Evolutionary conservation across 176 grass and related monocot genomes (phyloP), one percentile per base, ranked within the genome.

Genomic region (Hordeum marinum): DNA sequence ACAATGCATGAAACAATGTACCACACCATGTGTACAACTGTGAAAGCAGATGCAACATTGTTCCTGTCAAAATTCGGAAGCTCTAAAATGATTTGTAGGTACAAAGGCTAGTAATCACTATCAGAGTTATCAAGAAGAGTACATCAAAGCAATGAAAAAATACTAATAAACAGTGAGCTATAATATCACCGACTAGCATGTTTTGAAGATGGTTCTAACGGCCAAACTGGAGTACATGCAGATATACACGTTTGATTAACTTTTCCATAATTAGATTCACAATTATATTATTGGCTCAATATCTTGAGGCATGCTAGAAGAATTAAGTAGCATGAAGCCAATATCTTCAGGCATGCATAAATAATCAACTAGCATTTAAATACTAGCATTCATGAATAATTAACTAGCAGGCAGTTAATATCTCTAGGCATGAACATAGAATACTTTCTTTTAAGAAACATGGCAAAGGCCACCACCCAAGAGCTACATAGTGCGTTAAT

Each of bases 31-130:
- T 98, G 92, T 77, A 93, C 95, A 61, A 90, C 92, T 46, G 89
- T 95, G 86, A 95, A 87, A 72, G 93, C 93, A 41, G 92, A 98
- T n/a, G 92, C 89, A 85, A 98, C 93, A 69, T 42, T 95, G 46
- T 75, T 82, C 82, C 83, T 87, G 85, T 95, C 91, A 13, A 95
- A 95, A 59, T 98, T 98, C 29, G 88, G 90, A 68, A 98, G 92
- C 55, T 91, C 93, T 8, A 93, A 95, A 54, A 98, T 98, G 43
- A 98, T 95, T 93, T 98, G 80, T 83, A 84, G 72, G 72, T 76
- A 42, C 8, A 86, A 57, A 73, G 63, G n/a, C 6, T 5, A 11
- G 11, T 15, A 83, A 34, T 48, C 1, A 21, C 4, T 31, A 24
- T 88, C 21, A 87, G 24, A 46, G 10, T 59, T 81, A 41, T 45